Percentiles rank a stretch among this genome's conserved stretches.
Evolutionary conservation across 345 rosid species (phyloP).

Genomic region (Toxicodendron radicans): DNA sequence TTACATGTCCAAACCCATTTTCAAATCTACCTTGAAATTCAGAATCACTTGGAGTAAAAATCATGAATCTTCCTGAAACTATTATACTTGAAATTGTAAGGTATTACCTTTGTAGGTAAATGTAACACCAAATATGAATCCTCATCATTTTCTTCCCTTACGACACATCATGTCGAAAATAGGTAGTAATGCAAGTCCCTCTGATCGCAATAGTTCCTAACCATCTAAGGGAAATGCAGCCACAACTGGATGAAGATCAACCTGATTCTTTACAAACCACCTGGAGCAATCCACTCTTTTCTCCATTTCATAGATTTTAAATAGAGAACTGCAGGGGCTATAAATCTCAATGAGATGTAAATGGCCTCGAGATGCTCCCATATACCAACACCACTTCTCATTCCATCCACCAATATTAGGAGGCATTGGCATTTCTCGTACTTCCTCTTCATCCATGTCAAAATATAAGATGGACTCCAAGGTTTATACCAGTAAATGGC

Average conservation of each 20-base stretch:
- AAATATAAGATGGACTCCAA: conserved; percentile 22
- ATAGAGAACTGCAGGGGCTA: too few species aligned
- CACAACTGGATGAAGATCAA: neutral
- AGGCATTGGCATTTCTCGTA: conserved; percentile 25
- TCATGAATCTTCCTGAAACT: neutral
- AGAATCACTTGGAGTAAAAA: too few species aligned
- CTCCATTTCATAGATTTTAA: neutral
- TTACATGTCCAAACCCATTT: too few species aligned
- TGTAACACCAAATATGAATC: too few species aligned
- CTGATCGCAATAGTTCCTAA: too few species aligned
- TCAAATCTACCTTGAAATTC: too few species aligned
- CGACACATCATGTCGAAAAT: too few species aligned
- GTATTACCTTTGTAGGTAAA: neutral
- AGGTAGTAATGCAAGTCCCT: too few species aligned
- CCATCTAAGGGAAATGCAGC: neutral
- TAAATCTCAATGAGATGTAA: neutral
- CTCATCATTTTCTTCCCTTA: too few species aligned
- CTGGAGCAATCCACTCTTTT: neutral
- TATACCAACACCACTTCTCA: conserved; percentile 9
- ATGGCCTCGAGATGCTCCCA: conserved; percentile 4
- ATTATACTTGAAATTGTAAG: neutral
- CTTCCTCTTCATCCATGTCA: conserved; percentile 24
- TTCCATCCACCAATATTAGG: neutral
- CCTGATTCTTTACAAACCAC: neutral
- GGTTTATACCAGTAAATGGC: conserved; percentile 32